A percentile compares a stretch with the other conserved stretches of the same genome.
These are phyloP conservation scores for Angophora floribunda DNA, from an alignment of 345 rosid species.

Conservation along the genomic window DNA sequence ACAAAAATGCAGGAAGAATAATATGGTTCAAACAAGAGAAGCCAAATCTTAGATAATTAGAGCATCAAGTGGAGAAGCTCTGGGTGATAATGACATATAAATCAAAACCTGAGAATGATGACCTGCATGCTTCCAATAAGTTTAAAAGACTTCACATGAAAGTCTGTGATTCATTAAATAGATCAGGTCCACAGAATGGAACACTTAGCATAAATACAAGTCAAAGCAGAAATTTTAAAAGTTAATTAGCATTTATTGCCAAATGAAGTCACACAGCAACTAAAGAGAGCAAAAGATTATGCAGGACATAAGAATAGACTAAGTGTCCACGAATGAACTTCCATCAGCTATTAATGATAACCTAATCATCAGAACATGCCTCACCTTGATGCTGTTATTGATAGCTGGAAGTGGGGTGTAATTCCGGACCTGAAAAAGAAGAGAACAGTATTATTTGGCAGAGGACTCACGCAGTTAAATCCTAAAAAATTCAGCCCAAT, in stretches of 20 bases:
- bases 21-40: not conserved
- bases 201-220: not conserved
- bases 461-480: not conserved
- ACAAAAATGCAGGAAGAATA: not conserved
- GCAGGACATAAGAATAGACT: not conserved
- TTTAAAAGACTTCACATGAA: not conserved
- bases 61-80: not conserved
- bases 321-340: not conserved
- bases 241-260: not conserved
- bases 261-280: not conserved
- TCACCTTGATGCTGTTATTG: conserved; percentile 45
- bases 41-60: not conserved
- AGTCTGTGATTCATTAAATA: not conserved
- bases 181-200: not conserved
- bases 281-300: not conserved
- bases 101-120: not conserved
- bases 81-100: not conserved
- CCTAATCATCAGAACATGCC: not conserved
- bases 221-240: not conserved
- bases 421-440: conserved; percentile 33
- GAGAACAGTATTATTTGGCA: not conserved
- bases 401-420: conserved; percentile 40
- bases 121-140: not conserved
- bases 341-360: not conserved
- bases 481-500: not conserved